Conservation (phyloP, 495 filamentous ascomycete genomes). For the Hypoxylon fragiforme region DNA sequence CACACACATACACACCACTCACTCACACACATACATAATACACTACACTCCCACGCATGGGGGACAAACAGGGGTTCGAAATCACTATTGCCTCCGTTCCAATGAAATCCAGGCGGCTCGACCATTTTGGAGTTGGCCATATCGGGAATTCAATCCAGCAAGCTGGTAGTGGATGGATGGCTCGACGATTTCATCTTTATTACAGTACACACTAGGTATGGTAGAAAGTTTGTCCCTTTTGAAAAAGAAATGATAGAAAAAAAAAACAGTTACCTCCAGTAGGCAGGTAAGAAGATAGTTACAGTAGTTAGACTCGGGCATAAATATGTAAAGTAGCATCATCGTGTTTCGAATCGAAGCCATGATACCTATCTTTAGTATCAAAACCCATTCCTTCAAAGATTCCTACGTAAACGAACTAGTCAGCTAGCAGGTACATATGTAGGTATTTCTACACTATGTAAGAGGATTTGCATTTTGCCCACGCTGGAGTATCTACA, state of each 20-base stretch:
- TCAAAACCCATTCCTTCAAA: slow-evolving; percentile 10
- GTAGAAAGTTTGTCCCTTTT: too few relatives aligned
- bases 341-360: slow-evolving; percentile 14
- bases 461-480: too few relatives aligned
- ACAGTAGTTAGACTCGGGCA: too few relatives aligned
- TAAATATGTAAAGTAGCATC: slow-evolving; percentile 6
- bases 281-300: too few relatives aligned
- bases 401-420: slow-evolving; percentile 5
- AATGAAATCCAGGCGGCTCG: slow-evolving; percentile 34
- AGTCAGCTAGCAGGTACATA: slow-evolving; percentile 7
- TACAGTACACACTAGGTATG: slow-evolving; percentile 14
- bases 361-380: slow-evolving; percentile 26
- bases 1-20: too few relatives aligned
- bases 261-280: too few relatives aligned
- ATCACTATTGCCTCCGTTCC: slow-evolving; percentile 33
- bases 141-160: slow-evolving; percentile 36
- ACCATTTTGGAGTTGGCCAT: slow-evolving; percentile 37
- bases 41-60: slow-evolving; percentile 29
- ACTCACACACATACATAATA: too few relatives aligned
- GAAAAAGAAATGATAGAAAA: too few relatives aligned
- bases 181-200: slow-evolving; percentile 31
- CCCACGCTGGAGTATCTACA: too few relatives aligned
- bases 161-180: slow-evolving; percentile 29
- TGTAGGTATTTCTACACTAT: too few relatives aligned
- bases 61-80: slow-evolving; percentile 22